phyloP scores from a whole-genome alignment of 75 land plant genomes.

The Selaginella tamariscina region DNA sequence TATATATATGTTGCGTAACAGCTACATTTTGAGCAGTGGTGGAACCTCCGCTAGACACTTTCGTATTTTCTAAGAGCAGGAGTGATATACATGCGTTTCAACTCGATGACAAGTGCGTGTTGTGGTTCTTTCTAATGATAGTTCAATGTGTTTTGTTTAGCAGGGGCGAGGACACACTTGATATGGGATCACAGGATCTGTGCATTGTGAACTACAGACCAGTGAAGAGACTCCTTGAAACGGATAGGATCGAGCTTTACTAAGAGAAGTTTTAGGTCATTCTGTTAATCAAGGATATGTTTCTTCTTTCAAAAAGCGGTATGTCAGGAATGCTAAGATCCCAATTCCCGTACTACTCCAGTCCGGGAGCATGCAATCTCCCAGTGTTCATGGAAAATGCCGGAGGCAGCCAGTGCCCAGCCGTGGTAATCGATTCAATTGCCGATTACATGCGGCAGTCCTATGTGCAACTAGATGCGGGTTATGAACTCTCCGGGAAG shows the following conservation, averaged over 20 bases:
- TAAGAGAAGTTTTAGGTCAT: too few species aligned
- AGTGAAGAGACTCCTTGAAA: constrained; percentile 51
- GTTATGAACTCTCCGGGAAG: constrained; percentile 12
- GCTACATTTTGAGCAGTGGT: constrained; percentile 38
- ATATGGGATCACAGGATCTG: constrained; percentile 57
- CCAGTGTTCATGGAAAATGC: constrained; percentile 23
- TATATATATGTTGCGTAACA: neutral
- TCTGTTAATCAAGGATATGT: too few species aligned
- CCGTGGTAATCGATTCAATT: constrained; percentile 18
- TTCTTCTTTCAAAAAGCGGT: too few species aligned
- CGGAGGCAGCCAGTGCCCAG: constrained; percentile 16
- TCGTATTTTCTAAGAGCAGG: constrained; percentile 69
- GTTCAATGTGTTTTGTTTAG: neutral
- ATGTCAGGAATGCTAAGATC: too few species aligned
- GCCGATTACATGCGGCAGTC: constrained; percentile 14
- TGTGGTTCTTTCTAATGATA: neutral
- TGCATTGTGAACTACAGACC: constrained; percentile 68
- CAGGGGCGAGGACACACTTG: constrained; percentile 62
- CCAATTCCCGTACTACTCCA: too few species aligned
- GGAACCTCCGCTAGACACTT: constrained; percentile 66
- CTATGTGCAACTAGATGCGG: constrained; percentile 18
- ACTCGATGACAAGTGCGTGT: constrained; percentile 63
- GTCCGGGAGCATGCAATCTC: too few species aligned
- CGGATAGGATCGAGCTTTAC: constrained; percentile 58
- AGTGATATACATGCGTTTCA: constrained; percentile 48